Conservation (phyloP, 83 land plant species). For the Picea engelmannii region DNA sequence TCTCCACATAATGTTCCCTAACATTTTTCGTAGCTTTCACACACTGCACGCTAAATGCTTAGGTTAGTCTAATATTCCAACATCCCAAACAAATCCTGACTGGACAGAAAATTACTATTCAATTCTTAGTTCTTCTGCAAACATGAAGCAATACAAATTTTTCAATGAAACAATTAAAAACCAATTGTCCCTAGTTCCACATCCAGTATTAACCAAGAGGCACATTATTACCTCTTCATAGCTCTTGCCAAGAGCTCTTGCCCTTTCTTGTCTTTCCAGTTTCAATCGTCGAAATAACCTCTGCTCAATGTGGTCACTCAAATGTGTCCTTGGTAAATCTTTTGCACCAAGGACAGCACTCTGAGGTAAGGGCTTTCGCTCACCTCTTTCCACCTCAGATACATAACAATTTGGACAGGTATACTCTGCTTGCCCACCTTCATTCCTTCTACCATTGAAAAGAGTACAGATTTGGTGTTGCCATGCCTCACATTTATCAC, state of each 20-base stretch:
- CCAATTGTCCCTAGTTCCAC: neutral
- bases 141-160: neutral
- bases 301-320: conserved; percentile 95
- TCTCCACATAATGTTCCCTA: neutral
- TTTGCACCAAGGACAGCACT: conserved; percentile 97
- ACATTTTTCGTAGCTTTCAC: neutral
- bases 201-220: neutral
- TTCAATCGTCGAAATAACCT: conserved; percentile 72
- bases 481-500: conserved; percentile 98
- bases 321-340: conserved; percentile 88
- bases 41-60: neutral
- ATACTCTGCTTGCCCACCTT: conserved; percentile 88
- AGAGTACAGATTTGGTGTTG: conserved; percentile 99
- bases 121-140: neutral
- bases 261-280: conserved; percentile 85
- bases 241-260: conserved; percentile 71
- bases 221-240: conserved; percentile 70
- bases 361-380: conserved; percentile 88
- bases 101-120: neutral
- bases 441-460: conserved; percentile 95
- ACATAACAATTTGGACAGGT: conserved; percentile 95
- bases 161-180: neutral
- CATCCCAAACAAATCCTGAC: neutral
- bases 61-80: neutral
- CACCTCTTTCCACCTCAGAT: conserved; percentile 87